Conservation (phyloP, 2,329 filamentous ascomycete species). For the Ascomycota sp. region DNA sequence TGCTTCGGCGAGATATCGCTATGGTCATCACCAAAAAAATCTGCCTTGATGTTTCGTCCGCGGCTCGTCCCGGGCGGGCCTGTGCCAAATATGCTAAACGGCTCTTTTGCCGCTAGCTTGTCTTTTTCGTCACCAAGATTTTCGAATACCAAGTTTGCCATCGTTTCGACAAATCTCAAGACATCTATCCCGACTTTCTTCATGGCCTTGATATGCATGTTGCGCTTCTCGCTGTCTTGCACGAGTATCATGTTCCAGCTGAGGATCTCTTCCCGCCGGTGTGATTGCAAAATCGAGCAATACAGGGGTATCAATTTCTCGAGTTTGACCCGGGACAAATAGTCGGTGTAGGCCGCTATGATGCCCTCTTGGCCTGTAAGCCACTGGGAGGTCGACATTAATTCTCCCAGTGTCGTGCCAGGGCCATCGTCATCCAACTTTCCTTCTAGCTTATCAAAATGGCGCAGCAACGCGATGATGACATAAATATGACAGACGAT, state of each 20-base stretch:
- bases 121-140: constrained; percentile 16
- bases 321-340: constrained; percentile 48
- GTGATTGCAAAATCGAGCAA: constrained; percentile 49
- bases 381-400: constrained; percentile 3
- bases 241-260: constrained; percentile 58
- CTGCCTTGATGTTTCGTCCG: constrained; percentile 41
- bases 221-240: constrained; percentile 38
- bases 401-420: background rate
- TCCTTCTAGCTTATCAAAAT: constrained; percentile 17
- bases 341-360: constrained; percentile 60
- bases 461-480: constrained; percentile 44
- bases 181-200: constrained; percentile 50
- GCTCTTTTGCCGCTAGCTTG: constrained; percentile 17
- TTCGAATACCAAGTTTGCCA: constrained; percentile 31
- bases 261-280: constrained; percentile 46
- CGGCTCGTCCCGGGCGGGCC: constrained; percentile 12
- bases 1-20: constrained; percentile 35
- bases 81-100: constrained; percentile 28
- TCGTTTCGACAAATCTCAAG: constrained; percentile 47
- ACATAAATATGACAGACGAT: constrained; percentile 44
- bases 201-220: constrained; percentile 51
- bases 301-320: constrained; percentile 71
- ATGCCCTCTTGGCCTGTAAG: constrained; percentile 45
- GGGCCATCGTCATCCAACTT: constrained; percentile 2
- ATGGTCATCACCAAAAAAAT: constrained; percentile 45